phyloP scores from a whole-genome alignment of 768 basidiomycete species.

The Boletus speciosus region DNA sequence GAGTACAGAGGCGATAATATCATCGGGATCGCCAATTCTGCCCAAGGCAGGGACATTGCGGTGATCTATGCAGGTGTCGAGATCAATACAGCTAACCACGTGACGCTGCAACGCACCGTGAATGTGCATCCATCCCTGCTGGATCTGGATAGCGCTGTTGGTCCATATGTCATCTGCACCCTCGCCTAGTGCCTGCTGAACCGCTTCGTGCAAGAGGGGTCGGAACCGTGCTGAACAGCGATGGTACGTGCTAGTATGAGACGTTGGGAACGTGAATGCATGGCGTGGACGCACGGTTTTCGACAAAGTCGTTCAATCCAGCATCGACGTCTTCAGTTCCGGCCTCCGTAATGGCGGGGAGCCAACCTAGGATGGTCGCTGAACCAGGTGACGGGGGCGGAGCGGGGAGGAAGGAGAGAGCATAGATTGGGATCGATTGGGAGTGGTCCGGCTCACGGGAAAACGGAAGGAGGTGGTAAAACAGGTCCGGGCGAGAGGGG shows the following conservation, averaged over 20 bases:
- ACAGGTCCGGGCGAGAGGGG: slow-evolving; percentile 61
- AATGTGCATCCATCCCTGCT: slow-evolving; percentile 86
- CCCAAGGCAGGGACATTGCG: slow-evolving; percentile 73
- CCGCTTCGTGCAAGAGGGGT: slow-evolving; percentile 54
- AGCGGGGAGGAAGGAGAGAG: slow-evolving; percentile 57
- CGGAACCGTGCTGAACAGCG: slow-evolving; percentile 52
- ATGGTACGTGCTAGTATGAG: not conserved
- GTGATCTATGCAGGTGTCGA: slow-evolving; percentile 43
- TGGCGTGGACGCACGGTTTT: slow-evolving; percentile 53
- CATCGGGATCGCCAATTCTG: slow-evolving; percentile 78
- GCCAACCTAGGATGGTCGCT: slow-evolving; percentile 61
- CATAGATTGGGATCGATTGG: slow-evolving; percentile 47
- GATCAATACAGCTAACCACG: not conserved
- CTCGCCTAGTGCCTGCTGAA: slow-evolving; percentile 52
- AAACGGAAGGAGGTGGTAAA: slow-evolving; percentile 60
- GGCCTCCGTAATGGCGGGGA: slow-evolving; percentile 47
- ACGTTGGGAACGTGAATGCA: not conserved
- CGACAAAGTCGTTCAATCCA: slow-evolving; percentile 65
- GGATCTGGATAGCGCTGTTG: slow-evolving; percentile 61
- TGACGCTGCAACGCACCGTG: slow-evolving; percentile 40
- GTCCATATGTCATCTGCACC: slow-evolving; percentile 62
- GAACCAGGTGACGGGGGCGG: slow-evolving; percentile 46
- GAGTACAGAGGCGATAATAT: slow-evolving; percentile 74
- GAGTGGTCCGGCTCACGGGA: slow-evolving; percentile 45
- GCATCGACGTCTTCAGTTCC: slow-evolving; percentile 38